phyloP scores from a whole-genome alignment of 2,329 filamentous ascomycete species.

The Plenodomus tracheiphilus region DNA sequence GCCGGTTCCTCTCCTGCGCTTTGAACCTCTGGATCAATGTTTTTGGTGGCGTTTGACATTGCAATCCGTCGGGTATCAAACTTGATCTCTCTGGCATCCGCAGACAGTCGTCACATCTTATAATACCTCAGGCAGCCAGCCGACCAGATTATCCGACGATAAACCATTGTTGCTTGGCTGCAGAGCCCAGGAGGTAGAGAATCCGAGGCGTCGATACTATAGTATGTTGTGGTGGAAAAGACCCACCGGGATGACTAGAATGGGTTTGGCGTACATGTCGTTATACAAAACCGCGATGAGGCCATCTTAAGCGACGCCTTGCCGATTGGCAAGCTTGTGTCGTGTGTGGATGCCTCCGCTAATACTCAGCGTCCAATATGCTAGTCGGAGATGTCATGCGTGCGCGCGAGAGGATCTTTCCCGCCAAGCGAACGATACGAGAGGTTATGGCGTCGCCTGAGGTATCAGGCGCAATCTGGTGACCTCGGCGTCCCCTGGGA shows the following conservation, averaged over 20 bases:
- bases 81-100: background rate
- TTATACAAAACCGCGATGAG: constrained; percentile 12
- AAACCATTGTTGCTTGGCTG: constrained; percentile 1
- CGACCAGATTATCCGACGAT: constrained; percentile 1
- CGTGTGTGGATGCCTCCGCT: too few relatives aligned
- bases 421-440: too few relatives aligned
- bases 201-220: background rate
- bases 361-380: too few relatives aligned
- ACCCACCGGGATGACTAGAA: background rate
- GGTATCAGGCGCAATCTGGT: too few relatives aligned
- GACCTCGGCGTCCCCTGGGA: too few relatives aligned
- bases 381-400: too few relatives aligned
- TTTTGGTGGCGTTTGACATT: constrained; percentile 4
- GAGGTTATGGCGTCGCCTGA: too few relatives aligned
- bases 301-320: constrained; percentile 3
- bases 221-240: background rate
- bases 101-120: background rate
- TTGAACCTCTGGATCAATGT: constrained; percentile 20
- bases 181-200: background rate
- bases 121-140: background rate
- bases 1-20: background rate
- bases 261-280: constrained; percentile 8
- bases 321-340: too few relatives aligned
- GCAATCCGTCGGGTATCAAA: too few relatives aligned
- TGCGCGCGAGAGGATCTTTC: too few relatives aligned